Conservation (phyloP, 345 rosid species). For the Populus deltoides region DNA sequence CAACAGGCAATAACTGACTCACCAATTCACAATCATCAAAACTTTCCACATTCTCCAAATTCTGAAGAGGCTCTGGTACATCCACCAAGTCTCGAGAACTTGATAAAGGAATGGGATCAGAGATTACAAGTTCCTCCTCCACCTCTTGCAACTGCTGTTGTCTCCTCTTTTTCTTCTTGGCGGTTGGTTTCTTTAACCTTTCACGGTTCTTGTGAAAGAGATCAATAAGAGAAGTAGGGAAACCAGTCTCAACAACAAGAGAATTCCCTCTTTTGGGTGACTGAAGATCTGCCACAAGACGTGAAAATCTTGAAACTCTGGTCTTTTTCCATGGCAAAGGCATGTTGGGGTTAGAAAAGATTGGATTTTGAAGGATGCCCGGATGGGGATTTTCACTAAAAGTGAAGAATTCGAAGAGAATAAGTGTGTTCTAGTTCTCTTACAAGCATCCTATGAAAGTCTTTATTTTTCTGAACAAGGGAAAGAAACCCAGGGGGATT, state of each 20-base stretch:
- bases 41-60: background rate
- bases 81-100: background rate
- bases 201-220: conserved; percentile 80
- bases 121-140: conserved; percentile 19
- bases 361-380: background rate
- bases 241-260: conserved; percentile 80
- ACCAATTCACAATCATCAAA: background rate
- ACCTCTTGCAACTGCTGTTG: background rate
- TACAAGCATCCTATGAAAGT: background rate
- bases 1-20: background rate
- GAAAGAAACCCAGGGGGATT: background rate
- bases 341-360: conserved; percentile 30
- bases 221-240: conserved; percentile 83
- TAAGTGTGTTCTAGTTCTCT: background rate
- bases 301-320: conserved; percentile 49
- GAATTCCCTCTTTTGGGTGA: conserved; percentile 67
- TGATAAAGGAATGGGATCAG: conserved; percentile 2
- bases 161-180: conserved; percentile 22
- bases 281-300: conserved; percentile 67
- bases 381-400: background rate
- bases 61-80: background rate
- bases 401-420: background rate
- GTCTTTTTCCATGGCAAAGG: conserved; percentile 78
- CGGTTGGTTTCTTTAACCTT: conserved; percentile 54
- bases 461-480: background rate